phyloP scores from a whole-genome alignment of 2,329 filamentous ascomycete genomes.

The Ceratocystis alfenasii region DNA sequence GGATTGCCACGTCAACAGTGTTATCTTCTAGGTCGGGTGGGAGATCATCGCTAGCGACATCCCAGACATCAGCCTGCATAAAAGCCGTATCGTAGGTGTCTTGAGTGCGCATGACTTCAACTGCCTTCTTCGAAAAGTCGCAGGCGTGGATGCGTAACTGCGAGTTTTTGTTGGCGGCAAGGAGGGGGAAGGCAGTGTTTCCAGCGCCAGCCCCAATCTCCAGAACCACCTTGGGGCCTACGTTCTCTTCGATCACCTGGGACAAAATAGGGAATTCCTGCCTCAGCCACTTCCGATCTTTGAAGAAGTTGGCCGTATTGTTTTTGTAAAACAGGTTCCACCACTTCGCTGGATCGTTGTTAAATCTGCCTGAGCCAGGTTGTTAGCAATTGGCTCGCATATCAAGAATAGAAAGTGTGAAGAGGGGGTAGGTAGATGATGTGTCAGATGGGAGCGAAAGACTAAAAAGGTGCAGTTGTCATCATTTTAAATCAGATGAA shows the following conservation, averaged over 20 bases:
- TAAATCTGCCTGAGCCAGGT: conserved; percentile 56
- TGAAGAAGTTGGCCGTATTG: conserved; percentile 96
- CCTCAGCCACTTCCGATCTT: conserved; percentile 91
- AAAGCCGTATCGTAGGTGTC: conserved; percentile 53
- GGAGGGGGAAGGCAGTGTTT: conserved; percentile 88
- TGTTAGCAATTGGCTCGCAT: conserved; percentile 22
- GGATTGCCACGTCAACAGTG: conserved; percentile 81
- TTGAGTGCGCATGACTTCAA: conserved; percentile 78
- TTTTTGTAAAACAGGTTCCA: conserved; percentile 99
- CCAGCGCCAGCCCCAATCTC: conserved; percentile 93
- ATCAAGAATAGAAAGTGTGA: conserved; percentile 15
- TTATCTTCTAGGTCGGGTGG: conserved; percentile 65
- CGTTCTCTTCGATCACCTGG: conserved; percentile 57
- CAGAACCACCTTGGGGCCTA: conserved; percentile 59
- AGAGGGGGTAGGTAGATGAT: conserved; percentile 26
- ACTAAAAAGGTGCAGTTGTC: conserved; percentile 47
- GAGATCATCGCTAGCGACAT: conserved; percentile 59
- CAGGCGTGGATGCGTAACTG: conserved; percentile 78
- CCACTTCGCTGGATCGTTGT: conserved; percentile 82
- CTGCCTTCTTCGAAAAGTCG: conserved; percentile 90
- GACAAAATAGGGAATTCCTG: conserved; percentile 90
- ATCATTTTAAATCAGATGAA: conserved; percentile 57
- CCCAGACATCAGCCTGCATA: conserved; percentile 91
- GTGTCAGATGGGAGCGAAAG: conserved; percentile 65
- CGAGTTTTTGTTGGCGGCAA: conserved; percentile 72